Conservation (phyloP, 345 rosid species). For the Linum tenue region DNA sequence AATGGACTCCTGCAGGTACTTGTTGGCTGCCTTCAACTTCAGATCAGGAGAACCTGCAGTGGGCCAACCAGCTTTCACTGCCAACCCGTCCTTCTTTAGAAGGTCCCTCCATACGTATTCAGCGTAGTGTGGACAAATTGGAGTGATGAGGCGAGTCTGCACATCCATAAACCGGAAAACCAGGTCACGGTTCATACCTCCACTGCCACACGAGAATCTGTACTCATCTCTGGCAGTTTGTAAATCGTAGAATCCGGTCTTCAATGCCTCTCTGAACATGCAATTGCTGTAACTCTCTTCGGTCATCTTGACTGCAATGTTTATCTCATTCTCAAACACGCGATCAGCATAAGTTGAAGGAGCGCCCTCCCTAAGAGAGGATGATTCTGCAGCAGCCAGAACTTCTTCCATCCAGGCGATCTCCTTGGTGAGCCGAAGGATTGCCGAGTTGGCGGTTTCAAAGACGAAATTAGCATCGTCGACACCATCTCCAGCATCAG, state of each 20-base stretch:
- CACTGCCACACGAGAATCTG: slow-evolving; percentile 67
- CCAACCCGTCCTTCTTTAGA: slow-evolving; percentile 72
- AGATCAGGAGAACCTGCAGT: slow-evolving; percentile 54
- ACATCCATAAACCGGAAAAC: slow-evolving; percentile 74
- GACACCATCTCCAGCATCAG: slow-evolving; percentile 96
- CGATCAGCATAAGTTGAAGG: slow-evolving; percentile 72
- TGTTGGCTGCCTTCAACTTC: slow-evolving; percentile 72
- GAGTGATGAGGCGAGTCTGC: slow-evolving; percentile 78
- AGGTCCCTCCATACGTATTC: slow-evolving; percentile 87
- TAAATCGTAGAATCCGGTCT: slow-evolving; percentile 82
- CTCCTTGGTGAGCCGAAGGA: slow-evolving; percentile 77
- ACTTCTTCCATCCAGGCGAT: slow-evolving; percentile 89
- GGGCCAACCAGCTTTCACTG: slow-evolving; percentile 90
- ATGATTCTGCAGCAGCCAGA: slow-evolving; percentile 37
- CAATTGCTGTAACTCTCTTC: slow-evolving; percentile 51
- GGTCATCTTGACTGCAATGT: slow-evolving; percentile 67
- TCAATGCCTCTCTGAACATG: slow-evolving; percentile 91
- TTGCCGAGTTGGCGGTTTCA: slow-evolving; percentile 88
- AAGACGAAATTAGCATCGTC: slow-evolving; percentile 96
- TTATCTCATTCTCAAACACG: slow-evolving; percentile 83
- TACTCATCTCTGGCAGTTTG: slow-evolving; percentile 94
- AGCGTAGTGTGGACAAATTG: slow-evolving; percentile 87
- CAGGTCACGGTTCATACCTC: slow-evolving; percentile 65
- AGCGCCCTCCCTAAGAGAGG: slow-evolving; percentile 59
- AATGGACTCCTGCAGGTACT: slow-evolving; percentile 82